phyloP scores from a whole-genome alignment of 2,329 filamentous ascomycete species.

The Aureobasidium leucospermi region DNA sequence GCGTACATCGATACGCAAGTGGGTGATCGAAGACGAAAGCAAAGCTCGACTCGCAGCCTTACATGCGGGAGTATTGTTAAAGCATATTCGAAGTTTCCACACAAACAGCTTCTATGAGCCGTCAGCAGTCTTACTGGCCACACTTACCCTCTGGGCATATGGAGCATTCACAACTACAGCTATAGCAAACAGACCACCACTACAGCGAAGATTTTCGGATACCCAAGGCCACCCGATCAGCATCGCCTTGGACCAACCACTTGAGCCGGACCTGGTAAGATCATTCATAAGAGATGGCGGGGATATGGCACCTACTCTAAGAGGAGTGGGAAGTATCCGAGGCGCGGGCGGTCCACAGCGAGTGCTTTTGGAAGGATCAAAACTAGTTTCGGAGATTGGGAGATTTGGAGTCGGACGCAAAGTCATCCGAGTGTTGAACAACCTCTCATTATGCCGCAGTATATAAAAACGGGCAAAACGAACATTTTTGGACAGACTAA shows the following conservation, averaged over 20 bases:
- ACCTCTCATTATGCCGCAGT: constrained; percentile 1
- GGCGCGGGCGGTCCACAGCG: constrained; percentile 2
- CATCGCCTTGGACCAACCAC: constrained; percentile 18
- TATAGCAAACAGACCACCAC: background rate
- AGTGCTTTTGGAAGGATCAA: constrained; percentile 17
- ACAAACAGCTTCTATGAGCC: constrained; percentile 53
- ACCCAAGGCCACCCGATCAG: constrained; percentile 8
- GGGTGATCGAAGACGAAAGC: constrained; percentile 46
- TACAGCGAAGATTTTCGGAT: background rate
- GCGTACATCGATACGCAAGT: constrained; percentile 35
- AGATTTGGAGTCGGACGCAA: constrained; percentile 14
- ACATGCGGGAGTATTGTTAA: constrained; percentile 46
- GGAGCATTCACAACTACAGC: constrained; percentile 22
- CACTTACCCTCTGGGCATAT: constrained; percentile 59
- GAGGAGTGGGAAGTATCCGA: constrained; percentile 17
- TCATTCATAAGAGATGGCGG: constrained; percentile 17
- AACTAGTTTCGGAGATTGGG: constrained; percentile 15
- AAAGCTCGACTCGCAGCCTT: constrained; percentile 52
- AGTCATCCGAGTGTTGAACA: constrained; percentile 15
- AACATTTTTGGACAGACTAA: background rate
- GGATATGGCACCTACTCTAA: constrained; percentile 17
- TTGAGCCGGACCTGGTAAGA: constrained; percentile 19
- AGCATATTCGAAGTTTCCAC: constrained; percentile 46
- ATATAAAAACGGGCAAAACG: background rate
- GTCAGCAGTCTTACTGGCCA: constrained; percentile 58